These are phyloP conservation scores for Xylariaceae sp. DNA, from an alignment of 2,329 filamentous ascomycete species.

Conservation along the genomic window DNA sequence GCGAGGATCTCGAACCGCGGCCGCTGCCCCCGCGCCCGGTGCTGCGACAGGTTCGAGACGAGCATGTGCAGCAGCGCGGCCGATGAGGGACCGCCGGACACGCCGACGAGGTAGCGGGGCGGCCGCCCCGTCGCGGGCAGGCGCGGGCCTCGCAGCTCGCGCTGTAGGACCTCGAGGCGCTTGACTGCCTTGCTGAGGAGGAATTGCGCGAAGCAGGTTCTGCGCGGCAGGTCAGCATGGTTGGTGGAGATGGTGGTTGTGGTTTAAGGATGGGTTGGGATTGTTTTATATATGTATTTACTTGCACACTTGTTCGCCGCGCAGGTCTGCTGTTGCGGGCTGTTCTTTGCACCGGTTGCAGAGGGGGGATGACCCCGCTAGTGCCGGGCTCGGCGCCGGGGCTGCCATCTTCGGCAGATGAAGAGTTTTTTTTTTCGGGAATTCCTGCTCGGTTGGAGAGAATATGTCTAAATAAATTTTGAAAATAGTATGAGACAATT, in stretches of 20 bases:
- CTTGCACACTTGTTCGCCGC: conserved; percentile 36
- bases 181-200: conserved; percentile 79
- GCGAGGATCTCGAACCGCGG: conserved; percentile 64
- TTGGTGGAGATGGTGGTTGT: background rate
- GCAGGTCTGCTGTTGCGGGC: conserved; percentile 35
- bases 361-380: conserved; percentile 14
- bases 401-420: conserved; percentile 10
- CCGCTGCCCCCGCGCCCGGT: conserved; percentile 59
- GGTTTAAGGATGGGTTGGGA: background rate
- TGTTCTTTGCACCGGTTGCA: conserved; percentile 40
- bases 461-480: background rate
- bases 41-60: conserved; percentile 67
- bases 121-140: conserved; percentile 38
- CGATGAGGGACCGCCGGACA: conserved; percentile 85
- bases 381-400: conserved; percentile 14
- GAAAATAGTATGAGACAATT: background rate
- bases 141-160: conserved; percentile 45
- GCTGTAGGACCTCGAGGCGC: conserved; percentile 59
- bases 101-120: conserved; percentile 68
- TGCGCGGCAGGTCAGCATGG: conserved; percentile 37
- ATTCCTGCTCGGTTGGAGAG: background rate
- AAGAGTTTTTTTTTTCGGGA: background rate
- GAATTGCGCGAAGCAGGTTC: conserved; percentile 77
- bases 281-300: too few species aligned
- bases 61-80: conserved; percentile 76